These are phyloP conservation scores for Zanthoxylum bungeanum DNA, from an alignment of 345 rosid genomes.

Conservation along the genomic window DNA sequence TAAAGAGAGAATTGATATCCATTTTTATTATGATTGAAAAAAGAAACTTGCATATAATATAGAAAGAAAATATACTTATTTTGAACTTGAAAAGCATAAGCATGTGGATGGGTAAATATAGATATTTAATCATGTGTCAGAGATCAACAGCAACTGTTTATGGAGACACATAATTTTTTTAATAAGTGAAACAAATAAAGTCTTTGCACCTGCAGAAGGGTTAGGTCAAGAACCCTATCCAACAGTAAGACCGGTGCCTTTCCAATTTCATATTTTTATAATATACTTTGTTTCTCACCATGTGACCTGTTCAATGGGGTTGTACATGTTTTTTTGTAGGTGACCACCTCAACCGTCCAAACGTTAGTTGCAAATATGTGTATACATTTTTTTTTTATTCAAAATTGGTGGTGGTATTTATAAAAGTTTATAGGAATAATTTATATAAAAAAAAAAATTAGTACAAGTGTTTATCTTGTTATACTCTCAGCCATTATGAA, in stretches of 20 bases:
- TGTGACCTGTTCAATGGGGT: neutral
- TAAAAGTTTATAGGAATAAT: too few species aligned
- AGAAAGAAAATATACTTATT: too few species aligned
- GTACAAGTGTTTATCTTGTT: too few species aligned
- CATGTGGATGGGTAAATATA: neutral
- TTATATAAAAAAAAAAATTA: too few species aligned
- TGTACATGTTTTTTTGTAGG: neutral
- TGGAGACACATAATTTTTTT: neutral
- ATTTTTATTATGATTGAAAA: too few species aligned
- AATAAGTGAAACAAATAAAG: neutral
- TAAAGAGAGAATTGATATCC: too few species aligned
- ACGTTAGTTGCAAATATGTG: neutral
- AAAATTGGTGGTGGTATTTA: too few species aligned
- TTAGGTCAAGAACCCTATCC: constrained; percentile 7
- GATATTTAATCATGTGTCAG: neutral
- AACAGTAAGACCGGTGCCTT: neutral
- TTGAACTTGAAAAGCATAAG: neutral
- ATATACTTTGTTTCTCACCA: neutral
- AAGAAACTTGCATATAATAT: too few species aligned
- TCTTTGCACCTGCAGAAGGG: neutral
- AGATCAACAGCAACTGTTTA: neutral
- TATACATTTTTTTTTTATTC: too few species aligned
- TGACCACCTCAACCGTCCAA: constrained; percentile 1
- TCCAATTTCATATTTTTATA: neutral
- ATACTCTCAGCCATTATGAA: too few species aligned